phyloP scores from a whole-genome alignment of 2,329 filamentous ascomycete genomes.

The Pseudocercospora vitis region DNA sequence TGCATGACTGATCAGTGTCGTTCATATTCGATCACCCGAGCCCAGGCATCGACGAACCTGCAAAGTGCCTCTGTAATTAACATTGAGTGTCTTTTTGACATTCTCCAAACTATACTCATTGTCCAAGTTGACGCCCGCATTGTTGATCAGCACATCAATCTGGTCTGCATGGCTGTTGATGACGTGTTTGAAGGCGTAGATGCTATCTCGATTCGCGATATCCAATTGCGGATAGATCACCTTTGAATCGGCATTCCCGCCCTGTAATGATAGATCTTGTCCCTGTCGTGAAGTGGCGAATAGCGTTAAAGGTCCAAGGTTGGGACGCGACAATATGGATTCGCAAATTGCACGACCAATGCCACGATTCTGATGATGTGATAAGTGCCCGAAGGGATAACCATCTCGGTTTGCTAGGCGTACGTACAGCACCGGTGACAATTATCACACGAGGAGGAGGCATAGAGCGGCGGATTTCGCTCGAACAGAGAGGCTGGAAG shows the following conservation, averaged over 20 bases:
- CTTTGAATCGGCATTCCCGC: conserved; percentile 18
- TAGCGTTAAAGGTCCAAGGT: conserved; percentile 31
- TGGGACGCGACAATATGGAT: conserved; percentile 30
- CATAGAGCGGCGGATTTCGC: too few relatives aligned
- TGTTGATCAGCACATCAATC: conserved; percentile 41
- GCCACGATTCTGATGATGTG: conserved; percentile 35
- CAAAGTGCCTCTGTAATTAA: conserved; percentile 41
- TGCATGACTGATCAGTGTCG: conserved; percentile 14
- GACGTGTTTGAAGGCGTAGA: conserved; percentile 32
- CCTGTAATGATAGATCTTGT: conserved; percentile 31
- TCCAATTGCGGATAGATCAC: conserved; percentile 38
- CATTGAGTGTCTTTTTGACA: conserved; percentile 37
- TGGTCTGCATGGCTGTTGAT: conserved; percentile 25
- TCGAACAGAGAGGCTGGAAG: too few relatives aligned
- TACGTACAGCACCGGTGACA: conserved; percentile 38
- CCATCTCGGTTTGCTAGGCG: not conserved
- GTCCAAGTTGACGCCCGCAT: conserved; percentile 40
- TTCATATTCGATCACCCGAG: not conserved
- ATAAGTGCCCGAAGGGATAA: conserved; percentile 6
- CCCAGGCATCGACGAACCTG: conserved; percentile 27
- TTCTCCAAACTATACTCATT: conserved; percentile 30
- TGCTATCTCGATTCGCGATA: conserved; percentile 30
- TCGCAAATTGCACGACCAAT: conserved; percentile 40
- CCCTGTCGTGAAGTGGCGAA: conserved; percentile 39
- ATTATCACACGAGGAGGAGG: conserved; percentile 34